Base-by-base conservation (phyloP, 495 filamentous ascomycete genomes). In the Viridothelium virens region DNA sequence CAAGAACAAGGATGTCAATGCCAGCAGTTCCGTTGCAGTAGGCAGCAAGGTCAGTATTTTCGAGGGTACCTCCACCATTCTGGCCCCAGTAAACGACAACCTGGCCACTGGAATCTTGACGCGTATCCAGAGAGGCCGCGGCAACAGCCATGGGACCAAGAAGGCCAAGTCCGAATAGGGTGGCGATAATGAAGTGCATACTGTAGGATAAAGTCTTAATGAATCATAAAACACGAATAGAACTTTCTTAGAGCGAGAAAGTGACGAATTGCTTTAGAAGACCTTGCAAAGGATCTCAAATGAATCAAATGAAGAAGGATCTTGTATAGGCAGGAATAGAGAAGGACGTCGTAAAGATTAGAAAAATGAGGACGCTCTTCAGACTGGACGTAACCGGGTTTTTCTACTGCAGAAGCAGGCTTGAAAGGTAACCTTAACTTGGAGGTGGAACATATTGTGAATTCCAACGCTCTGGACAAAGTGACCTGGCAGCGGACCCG, bases 1-100 rank as follows among this genome's bases (percentile, higher is more conserved):
- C 86, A 38, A 91, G 68, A 61, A 84, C 82, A 71, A 91, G 86
- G 59, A 91, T 84, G 69, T 91, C 89, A 65, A 88, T 77, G 10
- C 48, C 48, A 12, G 48, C 48, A 53, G 48, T 53, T 5, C 48
- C 48, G n/a, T 53, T 18, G 16, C 48, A 53, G n/a, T 53, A 53
- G 48, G 10, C 48, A 53, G 48, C 16, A 5, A 53, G 74, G 77
- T 0, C 81, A 72, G 48, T 87, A 79, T 33, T 81, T 70, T 74
- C 88, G 90, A 69, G 85, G n/a, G 48, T 53, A 11, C 85, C 44
- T 81, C 77, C 34, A 73, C 70, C 1, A 91, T 79, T 33, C 74
- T 82, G 76, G 62, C 83, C 83, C 74, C 79, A 85, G 68, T 85
- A 85, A 10, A 82, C 73, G n/a, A 72, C 81, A n/a, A 84, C 72